These are phyloP conservation scores for Rosa rugosa DNA, from an alignment of 306 rosid species.

Conservation along the genomic window DNA sequence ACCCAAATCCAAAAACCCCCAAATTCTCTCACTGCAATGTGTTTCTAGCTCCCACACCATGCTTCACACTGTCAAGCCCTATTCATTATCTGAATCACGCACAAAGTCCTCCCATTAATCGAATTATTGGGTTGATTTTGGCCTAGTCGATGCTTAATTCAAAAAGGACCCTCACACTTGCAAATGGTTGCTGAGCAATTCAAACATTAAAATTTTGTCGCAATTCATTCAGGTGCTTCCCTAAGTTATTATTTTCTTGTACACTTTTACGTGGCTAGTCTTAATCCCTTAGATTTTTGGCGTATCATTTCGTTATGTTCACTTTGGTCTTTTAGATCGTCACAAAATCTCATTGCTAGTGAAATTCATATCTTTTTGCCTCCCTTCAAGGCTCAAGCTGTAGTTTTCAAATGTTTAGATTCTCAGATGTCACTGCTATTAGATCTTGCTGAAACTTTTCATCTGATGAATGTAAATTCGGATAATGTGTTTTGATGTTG, in stretches of 20 bases:
- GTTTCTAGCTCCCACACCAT: no score
- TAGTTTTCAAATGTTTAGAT: neutral
- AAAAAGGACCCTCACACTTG: no score
- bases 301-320: neutral
- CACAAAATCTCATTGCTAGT: neutral
- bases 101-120: no score
- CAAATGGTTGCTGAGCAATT: constrained; percentile 58
- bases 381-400: neutral
- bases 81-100: no score
- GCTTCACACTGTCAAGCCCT: no score
- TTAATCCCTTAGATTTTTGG: neutral
- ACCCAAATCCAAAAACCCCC: no score
- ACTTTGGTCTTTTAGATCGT: neutral
- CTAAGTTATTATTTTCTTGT: constrained; percentile 32
- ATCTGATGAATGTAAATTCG: no score
- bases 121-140: no score
- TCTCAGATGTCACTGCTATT: neutral
- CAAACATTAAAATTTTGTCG: constrained; percentile 59
- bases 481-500: no score
- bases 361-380: neutral
- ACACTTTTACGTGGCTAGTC: constrained; percentile 6
- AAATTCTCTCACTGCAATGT: no score
- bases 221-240: constrained; percentile 67
- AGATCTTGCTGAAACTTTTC: neutral
- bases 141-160: no score